Conservation (phyloP, 169 alveolate genomes). For the Plasmodium cynomolgi region DNA sequence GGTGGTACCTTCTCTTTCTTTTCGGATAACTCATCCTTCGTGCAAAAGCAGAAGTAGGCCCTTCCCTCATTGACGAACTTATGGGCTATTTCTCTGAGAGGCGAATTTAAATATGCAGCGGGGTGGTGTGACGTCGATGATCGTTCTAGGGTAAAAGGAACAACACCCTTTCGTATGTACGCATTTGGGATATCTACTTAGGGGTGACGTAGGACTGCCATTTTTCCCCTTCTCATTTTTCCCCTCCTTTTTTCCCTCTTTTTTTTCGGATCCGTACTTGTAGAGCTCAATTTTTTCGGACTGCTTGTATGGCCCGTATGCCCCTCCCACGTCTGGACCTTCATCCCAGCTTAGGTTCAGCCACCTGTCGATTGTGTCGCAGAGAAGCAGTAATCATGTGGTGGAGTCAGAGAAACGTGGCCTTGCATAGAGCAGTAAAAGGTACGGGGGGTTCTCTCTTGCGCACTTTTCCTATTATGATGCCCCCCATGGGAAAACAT, state of each 20-base stretch:
- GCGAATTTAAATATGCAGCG: not conserved
- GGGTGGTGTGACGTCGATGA: not conserved
- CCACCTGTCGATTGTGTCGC: constrained; percentile 77
- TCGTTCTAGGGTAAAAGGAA: not conserved
- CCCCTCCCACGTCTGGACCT: constrained; percentile 83
- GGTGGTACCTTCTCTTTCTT: constrained; percentile 69
- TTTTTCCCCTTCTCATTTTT: not conserved
- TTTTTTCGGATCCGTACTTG: constrained; percentile 14
- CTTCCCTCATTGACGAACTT: constrained; percentile 77
- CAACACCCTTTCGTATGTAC: not conserved
- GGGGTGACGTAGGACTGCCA: not conserved
- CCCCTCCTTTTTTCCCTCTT: not conserved
- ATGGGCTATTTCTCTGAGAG: constrained; percentile 78
- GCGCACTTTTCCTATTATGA: not conserved
- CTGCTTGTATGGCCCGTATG: constrained; percentile 85
- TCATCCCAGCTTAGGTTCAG: constrained; percentile 86
- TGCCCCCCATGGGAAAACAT: not conserved
- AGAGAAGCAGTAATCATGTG: not conserved
- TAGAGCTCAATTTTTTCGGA: constrained; percentile 35
- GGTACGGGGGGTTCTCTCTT: not conserved
- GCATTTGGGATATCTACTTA: not conserved
- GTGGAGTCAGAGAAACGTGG: not conserved
- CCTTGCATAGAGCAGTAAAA: not conserved
- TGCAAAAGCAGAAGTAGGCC: constrained; percentile 87
- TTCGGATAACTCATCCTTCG: constrained; percentile 76